phyloP scores from a whole-genome alignment of 2,329 filamentous ascomycete genomes.

The Zalaria obscura region DNA sequence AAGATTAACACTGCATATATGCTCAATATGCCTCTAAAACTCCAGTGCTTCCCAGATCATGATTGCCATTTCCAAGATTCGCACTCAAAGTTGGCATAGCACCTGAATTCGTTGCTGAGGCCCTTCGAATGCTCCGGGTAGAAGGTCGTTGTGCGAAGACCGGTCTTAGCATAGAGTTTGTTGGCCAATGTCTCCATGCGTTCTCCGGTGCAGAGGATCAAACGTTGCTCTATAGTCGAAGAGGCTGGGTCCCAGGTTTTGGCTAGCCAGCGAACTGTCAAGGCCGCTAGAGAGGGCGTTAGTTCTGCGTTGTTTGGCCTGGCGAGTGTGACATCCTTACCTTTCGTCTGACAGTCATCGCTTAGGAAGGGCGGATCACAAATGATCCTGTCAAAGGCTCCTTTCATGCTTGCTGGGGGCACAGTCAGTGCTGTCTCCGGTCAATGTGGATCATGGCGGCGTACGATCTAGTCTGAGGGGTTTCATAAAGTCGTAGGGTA shows the following conservation, averaged over 20 bases:
- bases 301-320: slow-evolving; percentile 2
- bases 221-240: slow-evolving; percentile 12
- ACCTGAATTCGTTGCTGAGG: slow-evolving; percentile 68
- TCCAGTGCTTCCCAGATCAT: too few species aligned
- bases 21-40: too few species aligned
- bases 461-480: slow-evolving; percentile 50
- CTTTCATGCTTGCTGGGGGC: slow-evolving; percentile 41
- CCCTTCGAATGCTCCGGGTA: slow-evolving; percentile 56
- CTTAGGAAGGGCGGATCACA: slow-evolving; percentile 69
- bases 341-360: slow-evolving; percentile 68
- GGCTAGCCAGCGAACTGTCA: slow-evolving; percentile 62
- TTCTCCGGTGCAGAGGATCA: slow-evolving; percentile 67
- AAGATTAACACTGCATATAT: too few species aligned
- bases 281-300: slow-evolving; percentile 38
- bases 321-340: slow-evolving; percentile 23
- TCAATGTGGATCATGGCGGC: slow-evolving; percentile 6
- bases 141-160: slow-evolving; percentile 51
- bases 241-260: slow-evolving; percentile 26
- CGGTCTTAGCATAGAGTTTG: slow-evolving; percentile 53
- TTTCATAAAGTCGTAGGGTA: slow-evolving; percentile 59
- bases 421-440: neutral
- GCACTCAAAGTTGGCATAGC: slow-evolving; percentile 66
- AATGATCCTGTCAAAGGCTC: slow-evolving; percentile 53
- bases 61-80: slow-evolving; percentile 22
- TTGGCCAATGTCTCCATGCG: slow-evolving; percentile 51